phyloP scores from a whole-genome alignment of 2,329 filamentous ascomycete species.

The Geoglossum cookeanum region DNA sequence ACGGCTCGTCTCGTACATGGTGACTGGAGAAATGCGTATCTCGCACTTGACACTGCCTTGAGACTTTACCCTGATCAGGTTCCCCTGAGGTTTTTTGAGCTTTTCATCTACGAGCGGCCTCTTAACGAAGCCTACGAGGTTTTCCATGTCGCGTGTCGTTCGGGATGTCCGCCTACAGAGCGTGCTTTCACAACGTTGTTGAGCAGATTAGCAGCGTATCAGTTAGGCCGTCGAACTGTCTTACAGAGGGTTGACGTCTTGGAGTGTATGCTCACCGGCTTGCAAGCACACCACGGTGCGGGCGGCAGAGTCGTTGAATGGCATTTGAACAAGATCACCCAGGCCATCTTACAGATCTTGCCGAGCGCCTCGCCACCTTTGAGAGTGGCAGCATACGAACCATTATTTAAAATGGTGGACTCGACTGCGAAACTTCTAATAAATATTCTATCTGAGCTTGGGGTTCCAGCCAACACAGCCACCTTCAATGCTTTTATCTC shows the following conservation, averaged over 20 bases:
- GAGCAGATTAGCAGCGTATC: slow-evolving; percentile 13
- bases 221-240: slow-evolving; percentile 8
- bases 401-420: slow-evolving; percentile 10
- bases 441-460: slow-evolving; percentile 14
- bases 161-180: slow-evolving; percentile 19
- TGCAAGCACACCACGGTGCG: slow-evolving; percentile 24
- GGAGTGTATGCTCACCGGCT: slow-evolving; percentile 22
- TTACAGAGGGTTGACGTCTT: slow-evolving; percentile 12
- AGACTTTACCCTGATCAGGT: slow-evolving; percentile 26
- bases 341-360: slow-evolving; percentile 14
- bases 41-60: slow-evolving; percentile 29
- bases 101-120: slow-evolving; percentile 27
- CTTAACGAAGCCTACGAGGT: slow-evolving; percentile 27
- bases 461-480: slow-evolving; percentile 12
- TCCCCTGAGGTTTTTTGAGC: slow-evolving; percentile 24
- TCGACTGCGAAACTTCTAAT: slow-evolving; percentile 14
- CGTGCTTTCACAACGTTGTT: slow-evolving; percentile 18
- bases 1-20: slow-evolving; percentile 26
- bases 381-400: slow-evolving; percentile 5
- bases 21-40: slow-evolving; percentile 29
- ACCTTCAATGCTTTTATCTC: slow-evolving; percentile 22
- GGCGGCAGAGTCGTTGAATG: slow-evolving; percentile 19
- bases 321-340: slow-evolving; percentile 21
- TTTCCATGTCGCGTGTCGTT: slow-evolving; percentile 28
- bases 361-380: slow-evolving; percentile 6